Base-by-base conservation (phyloP, 495 filamentous ascomycete species). In the Penicillium arizonense region DNA sequence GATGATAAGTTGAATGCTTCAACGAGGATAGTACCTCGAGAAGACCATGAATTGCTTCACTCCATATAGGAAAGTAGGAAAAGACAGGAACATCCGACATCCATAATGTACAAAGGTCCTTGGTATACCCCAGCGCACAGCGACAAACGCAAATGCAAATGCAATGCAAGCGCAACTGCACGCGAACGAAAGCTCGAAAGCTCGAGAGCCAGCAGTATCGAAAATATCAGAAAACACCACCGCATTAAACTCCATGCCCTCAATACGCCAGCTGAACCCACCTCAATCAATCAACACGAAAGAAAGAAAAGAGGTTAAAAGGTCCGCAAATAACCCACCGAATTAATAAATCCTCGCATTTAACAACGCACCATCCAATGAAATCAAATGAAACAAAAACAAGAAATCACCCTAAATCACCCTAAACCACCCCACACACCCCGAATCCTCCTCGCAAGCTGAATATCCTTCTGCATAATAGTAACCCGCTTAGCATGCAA, bases 391-490 rank as follows among this genome's bases (percentile, higher is more conserved):
- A 18, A 18, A 18, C 18, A 20, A 48, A 46, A 44, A 24, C 40
- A 50, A 21, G 42, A 30, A 50, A 56, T 44, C n/a, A 12, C 44
- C n/a, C 41, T 32, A 50, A 28, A 44, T 69, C 64, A 84, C 12
- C 84, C 84, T 40, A 85, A 58, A 4, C 84, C 84, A 23, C 78
- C 83, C 84, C 84, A 87, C 23, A 77, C 81, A 1, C 84, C 84
- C 24, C 91, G 80, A 76, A 96, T 95, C 60, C 91, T 76, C 57
- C 91, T 78, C 33, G 91, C 91, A 43, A 96, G 77, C 66, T 96
- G 91, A 39, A 96, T 92, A 70, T 96, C 91, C 69, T 94, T 95
- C 65, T 96, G 91, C 91, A 96, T 96, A 58, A 97, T 96, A 2
- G 93, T 97, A 6, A 97, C 92, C 26, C 93, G 79, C 75, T 96